phyloP scores from a whole-genome alignment of 1,139 yeast genomes.

The Yamadazyma buinensis region DNA sequence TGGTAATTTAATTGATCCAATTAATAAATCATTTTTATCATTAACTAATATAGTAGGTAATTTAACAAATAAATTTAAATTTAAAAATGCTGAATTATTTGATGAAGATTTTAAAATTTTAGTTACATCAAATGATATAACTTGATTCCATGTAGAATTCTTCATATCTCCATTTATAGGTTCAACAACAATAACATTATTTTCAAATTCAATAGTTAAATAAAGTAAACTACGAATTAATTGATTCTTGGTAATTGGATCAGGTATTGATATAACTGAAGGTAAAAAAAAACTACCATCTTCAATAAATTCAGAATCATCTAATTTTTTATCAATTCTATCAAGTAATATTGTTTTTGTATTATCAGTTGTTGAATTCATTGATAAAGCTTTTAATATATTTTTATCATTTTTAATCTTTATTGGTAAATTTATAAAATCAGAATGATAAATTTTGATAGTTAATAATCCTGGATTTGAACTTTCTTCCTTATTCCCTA shows the following conservation, averaged over 20 bases:
- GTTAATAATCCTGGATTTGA: conserved; percentile 61
- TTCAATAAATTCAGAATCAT: conserved; percentile 21
- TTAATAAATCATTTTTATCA: conserved; percentile 38
- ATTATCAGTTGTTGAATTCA: conserved; percentile 38
- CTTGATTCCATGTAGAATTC: conserved; percentile 70
- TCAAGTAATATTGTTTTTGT: conserved; percentile 36
- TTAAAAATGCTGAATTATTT: conserved; percentile 40
- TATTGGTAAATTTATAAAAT: conserved; percentile 60
- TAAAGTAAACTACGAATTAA: conserved; percentile 58
- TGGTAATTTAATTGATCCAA: conserved; percentile 43
- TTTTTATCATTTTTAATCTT: conserved; percentile 50
- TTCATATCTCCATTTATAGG: conserved; percentile 66
- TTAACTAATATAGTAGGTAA: conserved; percentile 61
- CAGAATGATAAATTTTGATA: conserved; percentile 63
- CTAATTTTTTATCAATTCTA: conserved; percentile 23
- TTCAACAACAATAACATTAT: conserved; percentile 78
- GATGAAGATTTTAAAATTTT: conserved; percentile 31
- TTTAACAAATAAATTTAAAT: conserved; percentile 71
- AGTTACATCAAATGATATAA: conserved; percentile 88
- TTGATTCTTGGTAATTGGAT: conserved; percentile 26
- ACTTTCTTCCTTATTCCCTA: neutral
- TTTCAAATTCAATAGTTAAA: conserved; percentile 73
- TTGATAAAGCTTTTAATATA: conserved; percentile 49
- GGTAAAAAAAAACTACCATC: conserved; percentile 52
- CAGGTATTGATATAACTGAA: conserved; percentile 61